Conservation (phyloP, 768 basidiomycete genomes). For the Boletales sp. region DNA sequence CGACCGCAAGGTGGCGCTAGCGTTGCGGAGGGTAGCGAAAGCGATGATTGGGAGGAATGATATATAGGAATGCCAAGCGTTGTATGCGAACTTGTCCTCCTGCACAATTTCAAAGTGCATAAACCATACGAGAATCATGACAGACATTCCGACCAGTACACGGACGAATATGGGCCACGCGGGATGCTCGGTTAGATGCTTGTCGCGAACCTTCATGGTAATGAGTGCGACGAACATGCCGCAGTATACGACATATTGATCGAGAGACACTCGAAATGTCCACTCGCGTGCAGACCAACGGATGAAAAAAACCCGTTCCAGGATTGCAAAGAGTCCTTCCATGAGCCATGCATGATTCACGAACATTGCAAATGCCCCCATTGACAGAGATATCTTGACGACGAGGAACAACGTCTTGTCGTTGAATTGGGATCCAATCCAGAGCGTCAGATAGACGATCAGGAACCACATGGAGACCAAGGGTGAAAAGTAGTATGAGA, state of each 20-base stretch:
- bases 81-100: constrained; percentile 82
- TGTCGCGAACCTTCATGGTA: constrained; percentile 72
- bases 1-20: constrained; percentile 66
- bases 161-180: constrained; percentile 59
- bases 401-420: constrained; percentile 63
- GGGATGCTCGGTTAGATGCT: constrained; percentile 63
- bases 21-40: constrained; percentile 74
- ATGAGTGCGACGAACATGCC: constrained; percentile 79
- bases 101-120: constrained; percentile 76
- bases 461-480: constrained; percentile 90
- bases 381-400: constrained; percentile 65
- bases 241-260: constrained; percentile 84
- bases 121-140: constrained; percentile 65
- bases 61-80: constrained; percentile 78
- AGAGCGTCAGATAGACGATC: constrained; percentile 80
- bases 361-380: constrained; percentile 58
- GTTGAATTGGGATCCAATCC: constrained; percentile 69
- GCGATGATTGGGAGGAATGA: constrained; percentile 78
- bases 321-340: constrained; percentile 57
- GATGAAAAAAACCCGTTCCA: constrained; percentile 66
- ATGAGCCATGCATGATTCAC: constrained; percentile 63
- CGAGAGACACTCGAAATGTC: constrained; percentile 84
- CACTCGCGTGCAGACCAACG: constrained; percentile 85
- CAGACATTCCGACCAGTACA: constrained; percentile 46
- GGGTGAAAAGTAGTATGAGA: constrained; percentile 88